These are phyloP conservation scores for Exophiala sp. DNA, from an alignment of 2,329 filamentous ascomycete genomes.

Conservation along the genomic window DNA sequence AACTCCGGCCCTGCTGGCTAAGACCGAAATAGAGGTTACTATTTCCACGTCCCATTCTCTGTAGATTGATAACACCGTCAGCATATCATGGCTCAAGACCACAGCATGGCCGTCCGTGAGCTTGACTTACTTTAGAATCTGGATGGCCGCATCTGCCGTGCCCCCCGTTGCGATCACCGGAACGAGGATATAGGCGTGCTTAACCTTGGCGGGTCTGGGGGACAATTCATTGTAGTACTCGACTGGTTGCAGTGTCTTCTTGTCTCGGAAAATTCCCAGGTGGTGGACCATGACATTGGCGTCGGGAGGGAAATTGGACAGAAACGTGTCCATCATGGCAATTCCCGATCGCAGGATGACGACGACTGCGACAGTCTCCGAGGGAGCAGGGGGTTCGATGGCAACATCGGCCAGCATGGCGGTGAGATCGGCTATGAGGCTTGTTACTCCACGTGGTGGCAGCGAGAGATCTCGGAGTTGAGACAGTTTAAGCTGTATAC, in stretches of 20 bases:
- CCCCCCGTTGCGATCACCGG: constrained; percentile 91
- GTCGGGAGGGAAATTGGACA: constrained; percentile 29
- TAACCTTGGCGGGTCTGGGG: constrained; percentile 35
- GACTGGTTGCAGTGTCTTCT: constrained; percentile 77
- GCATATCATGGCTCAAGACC: background rate
- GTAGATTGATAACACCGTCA: constrained; percentile 12
- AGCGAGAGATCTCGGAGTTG: constrained; percentile 16
- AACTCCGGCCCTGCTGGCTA: constrained; percentile 69
- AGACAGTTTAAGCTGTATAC: background rate
- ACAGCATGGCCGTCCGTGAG: too few relatives aligned
- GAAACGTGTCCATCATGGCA: constrained; percentile 38
- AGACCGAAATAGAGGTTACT: constrained; percentile 70
- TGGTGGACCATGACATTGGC: constrained; percentile 73
- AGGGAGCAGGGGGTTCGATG: constrained; percentile 11
- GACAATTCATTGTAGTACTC: constrained; percentile 94
- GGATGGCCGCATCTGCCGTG: constrained; percentile 82
- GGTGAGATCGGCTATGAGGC: constrained; percentile 28
- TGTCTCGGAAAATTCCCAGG: constrained; percentile 88
- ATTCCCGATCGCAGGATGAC: constrained; percentile 39
- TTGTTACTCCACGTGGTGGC: constrained; percentile 23
- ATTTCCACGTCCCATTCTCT: constrained; percentile 78
- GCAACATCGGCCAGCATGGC: constrained; percentile 27
- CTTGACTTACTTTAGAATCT: constrained; percentile 61
- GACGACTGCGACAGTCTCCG: constrained; percentile 33
- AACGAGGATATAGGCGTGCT: constrained; percentile 81